A percentile compares a stretch with the other conserved stretches of the same genome.
Conservation (phyloP, 78 protist species). For the Monocercomonoides exilis region DNA sequence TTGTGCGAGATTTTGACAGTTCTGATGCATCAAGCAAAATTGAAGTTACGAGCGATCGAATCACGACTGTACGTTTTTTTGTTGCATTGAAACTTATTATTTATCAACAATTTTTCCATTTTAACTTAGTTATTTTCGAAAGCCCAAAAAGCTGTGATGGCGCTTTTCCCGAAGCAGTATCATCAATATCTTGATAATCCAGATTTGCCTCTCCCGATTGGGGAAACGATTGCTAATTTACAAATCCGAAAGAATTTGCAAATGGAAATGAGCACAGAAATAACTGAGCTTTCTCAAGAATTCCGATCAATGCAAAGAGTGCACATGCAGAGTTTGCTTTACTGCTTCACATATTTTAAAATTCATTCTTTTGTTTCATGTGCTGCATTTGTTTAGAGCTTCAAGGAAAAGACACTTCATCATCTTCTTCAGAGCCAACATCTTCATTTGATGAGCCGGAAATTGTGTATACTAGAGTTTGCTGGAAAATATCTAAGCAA, state of each 20-base stretch:
- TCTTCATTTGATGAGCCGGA: not conserved
- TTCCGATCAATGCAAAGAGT: not conserved
- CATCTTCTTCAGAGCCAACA: not conserved
- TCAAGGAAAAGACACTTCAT: not conserved
- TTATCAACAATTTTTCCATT: not conserved
- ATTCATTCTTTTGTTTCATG: not conserved
- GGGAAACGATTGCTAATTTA: not conserved
- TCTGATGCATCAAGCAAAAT: too few species aligned
- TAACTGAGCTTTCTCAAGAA: not conserved
- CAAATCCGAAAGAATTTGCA: not conserved
- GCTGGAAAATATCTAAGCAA: too few species aligned
- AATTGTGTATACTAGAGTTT: too few species aligned
- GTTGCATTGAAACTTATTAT: not conserved
- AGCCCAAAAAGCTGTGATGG: not conserved
- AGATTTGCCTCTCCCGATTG: not conserved
- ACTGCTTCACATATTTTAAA: not conserved
- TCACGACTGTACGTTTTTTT: not conserved
- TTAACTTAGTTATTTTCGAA: not conserved
- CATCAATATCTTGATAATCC: not conserved
- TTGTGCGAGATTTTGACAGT: too few species aligned
- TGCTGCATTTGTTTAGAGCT: not conserved
- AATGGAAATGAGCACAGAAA: not conserved
- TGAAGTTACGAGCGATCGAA: not conserved
- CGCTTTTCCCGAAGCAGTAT: not conserved
- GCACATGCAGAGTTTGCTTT: not conserved